phyloP scores from a whole-genome alignment of 2,329 filamentous ascomycete species.

The Sporothrix brunneoviolacea region DNA sequence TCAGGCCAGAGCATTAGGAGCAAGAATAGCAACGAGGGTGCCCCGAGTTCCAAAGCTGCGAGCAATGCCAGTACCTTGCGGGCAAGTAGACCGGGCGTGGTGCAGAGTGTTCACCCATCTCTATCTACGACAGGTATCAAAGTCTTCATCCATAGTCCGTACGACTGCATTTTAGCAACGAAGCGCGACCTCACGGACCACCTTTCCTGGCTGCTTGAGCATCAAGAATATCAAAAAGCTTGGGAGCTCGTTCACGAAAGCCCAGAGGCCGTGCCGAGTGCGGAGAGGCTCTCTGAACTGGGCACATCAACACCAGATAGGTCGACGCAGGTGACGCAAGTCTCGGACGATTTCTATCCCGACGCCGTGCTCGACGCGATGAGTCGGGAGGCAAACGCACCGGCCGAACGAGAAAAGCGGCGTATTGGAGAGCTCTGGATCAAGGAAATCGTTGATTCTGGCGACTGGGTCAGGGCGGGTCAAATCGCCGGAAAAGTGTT shows the following conservation, averaged over 20 bases:
- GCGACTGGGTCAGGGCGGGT: slow-evolving; percentile 72
- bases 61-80: slow-evolving; percentile 32
- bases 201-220: slow-evolving; percentile 76
- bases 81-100: neutral
- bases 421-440: slow-evolving; percentile 92
- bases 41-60: slow-evolving; percentile 41
- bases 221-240: slow-evolving; percentile 71
- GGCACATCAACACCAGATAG: slow-evolving; percentile 32
- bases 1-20: slow-evolving; percentile 73
- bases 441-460: slow-evolving; percentile 68
- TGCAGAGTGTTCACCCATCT: slow-evolving; percentile 43
- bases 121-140: slow-evolving; percentile 53
- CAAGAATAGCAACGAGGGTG: slow-evolving; percentile 53
- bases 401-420: slow-evolving; percentile 78
- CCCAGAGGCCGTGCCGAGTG: slow-evolving; percentile 57
- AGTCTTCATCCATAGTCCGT: slow-evolving; percentile 93
- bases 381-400: slow-evolving; percentile 52
- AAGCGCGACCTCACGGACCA: slow-evolving; percentile 83
- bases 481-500: slow-evolving; percentile 77
- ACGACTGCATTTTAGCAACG: slow-evolving; percentile 89
- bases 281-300: slow-evolving; percentile 33
- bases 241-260: slow-evolving; percentile 88
- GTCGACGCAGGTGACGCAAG: slow-evolving; percentile 23
- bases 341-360: slow-evolving; percentile 59
- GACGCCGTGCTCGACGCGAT: slow-evolving; percentile 61